Evolutionary conservation across 345 rosid genomes (phyloP).

Genomic region (Cardamine resedifolia): DNA sequence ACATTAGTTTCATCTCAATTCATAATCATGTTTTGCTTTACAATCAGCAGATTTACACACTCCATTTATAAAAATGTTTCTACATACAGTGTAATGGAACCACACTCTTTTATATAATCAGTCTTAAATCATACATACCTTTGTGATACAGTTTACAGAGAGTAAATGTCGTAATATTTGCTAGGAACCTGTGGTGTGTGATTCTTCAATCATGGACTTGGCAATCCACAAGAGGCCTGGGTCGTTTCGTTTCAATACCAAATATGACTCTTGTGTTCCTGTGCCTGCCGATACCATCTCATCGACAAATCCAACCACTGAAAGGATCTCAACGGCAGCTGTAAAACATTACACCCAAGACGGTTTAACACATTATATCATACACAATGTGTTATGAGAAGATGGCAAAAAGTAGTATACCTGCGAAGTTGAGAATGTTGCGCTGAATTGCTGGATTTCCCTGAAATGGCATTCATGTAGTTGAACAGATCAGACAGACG

Average conservation of each 20-base stretch:
- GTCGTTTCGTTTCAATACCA: constrained; percentile 84
- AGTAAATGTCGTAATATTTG: background rate
- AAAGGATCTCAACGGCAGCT: constrained; percentile 86
- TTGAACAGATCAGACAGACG: background rate
- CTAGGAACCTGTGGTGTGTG: constrained; percentile 47
- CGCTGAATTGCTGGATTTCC: constrained; percentile 71
- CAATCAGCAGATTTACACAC: background rate
- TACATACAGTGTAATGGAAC: background rate
- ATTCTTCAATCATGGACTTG: constrained; percentile 75
- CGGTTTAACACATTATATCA: background rate
- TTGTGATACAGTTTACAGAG: constrained; percentile 8
- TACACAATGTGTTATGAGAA: background rate
- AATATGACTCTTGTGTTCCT: constrained; percentile 59
- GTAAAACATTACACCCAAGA: constrained; percentile 18
- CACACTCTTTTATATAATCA: background rate
- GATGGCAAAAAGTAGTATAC: constrained; percentile 31
- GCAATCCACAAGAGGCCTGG: constrained; percentile 94
- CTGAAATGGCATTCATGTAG: constrained; percentile 46
- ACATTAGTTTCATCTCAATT: background rate
- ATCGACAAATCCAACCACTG: constrained; percentile 70
- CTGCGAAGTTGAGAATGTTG: constrained; percentile 60
- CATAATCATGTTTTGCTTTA: background rate
- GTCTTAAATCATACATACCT: constrained; percentile 7
- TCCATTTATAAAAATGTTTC: background rate
- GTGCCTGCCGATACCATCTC: constrained; percentile 50